Base-by-base conservation (phyloP, 768 basidiomycete species). In the Porphyrellus cyaneotinctus region DNA sequence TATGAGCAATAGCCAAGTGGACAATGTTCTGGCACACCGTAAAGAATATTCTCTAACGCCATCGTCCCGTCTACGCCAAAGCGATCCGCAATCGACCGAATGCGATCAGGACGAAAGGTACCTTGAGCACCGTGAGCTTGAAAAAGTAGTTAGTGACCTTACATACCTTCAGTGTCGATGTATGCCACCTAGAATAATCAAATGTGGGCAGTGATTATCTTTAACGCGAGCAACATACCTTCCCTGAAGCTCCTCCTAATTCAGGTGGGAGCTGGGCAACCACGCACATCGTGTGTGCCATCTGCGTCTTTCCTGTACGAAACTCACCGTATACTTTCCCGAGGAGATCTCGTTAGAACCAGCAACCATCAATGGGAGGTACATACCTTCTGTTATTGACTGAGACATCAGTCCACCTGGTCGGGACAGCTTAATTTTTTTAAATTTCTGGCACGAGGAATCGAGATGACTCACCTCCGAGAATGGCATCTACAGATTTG, bases 241-340 rank as follows among this genome's bases (percentile, higher is more conserved):
- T 95, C 37, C 95, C 95, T 14, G 87, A 79, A 2, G 91, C 95
- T 8, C 95, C 95, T 7, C 93, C 94, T 62, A 94, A 78, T 45
- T 95, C 93, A 3, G 82, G 75, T 26, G 95, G 95, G 41, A 97
- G 80, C 64, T 98, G 95, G 5, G 91, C 72, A 6, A 94, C 75
- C 8, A 98, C 91, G 61, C 90, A 91, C 80, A 97, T 88, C 13
- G 95, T 98, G 70, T 97, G 95, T 23, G 91, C 92, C 45, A 95
- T 76, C 66, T 98, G 95, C 6, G 95, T 97, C 72, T 95, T 95
- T 28, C 95, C 95, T 0, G 95, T 97, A 30, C 95, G 82, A 70
- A 89, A 97, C 70, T 98, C 95, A 41, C 95, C 95, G 63, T 93
- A 98, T 2, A 97, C 94, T 92, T 53, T 15, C 24, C 22, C 8